phyloP scores from a whole-genome alignment of 768 basidiomycete species.

The Imleria badia region DNA sequence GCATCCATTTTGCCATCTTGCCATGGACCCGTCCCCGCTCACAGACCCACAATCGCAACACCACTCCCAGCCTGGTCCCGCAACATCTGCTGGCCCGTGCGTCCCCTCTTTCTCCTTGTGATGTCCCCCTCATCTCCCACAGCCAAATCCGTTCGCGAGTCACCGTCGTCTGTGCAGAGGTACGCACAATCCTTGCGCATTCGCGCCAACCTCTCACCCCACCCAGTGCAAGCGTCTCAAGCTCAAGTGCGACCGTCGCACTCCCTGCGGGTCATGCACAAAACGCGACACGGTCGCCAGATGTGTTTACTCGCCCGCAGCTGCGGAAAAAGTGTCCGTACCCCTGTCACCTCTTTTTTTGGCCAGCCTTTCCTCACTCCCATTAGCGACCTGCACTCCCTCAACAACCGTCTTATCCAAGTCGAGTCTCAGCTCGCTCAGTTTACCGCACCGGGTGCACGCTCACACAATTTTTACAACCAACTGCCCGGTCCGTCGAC shows the following conservation, averaged over 20 bases:
- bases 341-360: not conserved
- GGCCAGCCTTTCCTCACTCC: not conserved
- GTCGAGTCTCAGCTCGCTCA: conserved; percentile 63
- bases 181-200: conserved; percentile 29
- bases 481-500: conserved; percentile 13
- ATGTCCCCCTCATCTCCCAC: conserved; percentile 8
- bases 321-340: conserved; percentile 80
- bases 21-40: conserved; percentile 21
- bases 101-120: conserved; percentile 13
- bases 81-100: conserved; percentile 32
- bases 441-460: conserved; percentile 36
- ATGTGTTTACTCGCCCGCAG: conserved; percentile 78
- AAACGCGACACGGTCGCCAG: conserved; percentile 74
- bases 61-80: conserved; percentile 14
- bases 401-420: conserved; percentile 75
- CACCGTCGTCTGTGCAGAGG: conserved; percentile 83
- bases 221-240: conserved; percentile 83
- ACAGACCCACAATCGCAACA: conserved; percentile 19
- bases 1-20: not conserved
- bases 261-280: conserved; percentile 73
- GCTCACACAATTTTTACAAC: conserved; percentile 21
- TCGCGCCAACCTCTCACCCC: conserved; percentile 4
- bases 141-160: conserved; percentile 75
- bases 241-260: conserved; percentile 78
- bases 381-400: conserved; percentile 71